A percentile compares a stretch with the other conserved stretches of the same genome.
Conservation (phyloP, 2,329 filamentous ascomycete genomes). For the Parafenestella ontariensis region DNA sequence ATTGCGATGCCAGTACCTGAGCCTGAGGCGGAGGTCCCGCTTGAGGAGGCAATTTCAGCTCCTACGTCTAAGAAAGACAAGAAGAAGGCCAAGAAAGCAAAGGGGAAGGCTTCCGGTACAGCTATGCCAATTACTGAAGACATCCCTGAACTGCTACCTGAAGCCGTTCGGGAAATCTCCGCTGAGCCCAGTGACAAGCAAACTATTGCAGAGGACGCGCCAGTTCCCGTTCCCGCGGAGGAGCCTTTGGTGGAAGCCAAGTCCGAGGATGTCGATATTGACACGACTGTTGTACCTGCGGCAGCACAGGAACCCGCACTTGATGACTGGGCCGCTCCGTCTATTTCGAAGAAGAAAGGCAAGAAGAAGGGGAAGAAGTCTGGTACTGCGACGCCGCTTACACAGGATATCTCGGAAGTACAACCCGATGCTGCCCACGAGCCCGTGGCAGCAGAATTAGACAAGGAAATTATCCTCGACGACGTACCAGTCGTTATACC, state of each 20-base stretch:
- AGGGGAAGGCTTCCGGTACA: slow-evolving; percentile 24
- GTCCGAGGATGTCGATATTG: background rate
- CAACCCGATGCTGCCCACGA: slow-evolving; percentile 1
- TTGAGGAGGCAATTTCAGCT: slow-evolving; percentile 5
- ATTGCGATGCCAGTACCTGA: background rate
- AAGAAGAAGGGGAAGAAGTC: slow-evolving; percentile 31
- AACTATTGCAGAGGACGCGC: background rate
- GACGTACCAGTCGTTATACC: background rate
- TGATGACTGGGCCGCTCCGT: slow-evolving; percentile 2
- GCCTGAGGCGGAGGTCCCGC: slow-evolving; percentile 1
- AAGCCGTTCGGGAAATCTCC: background rate
- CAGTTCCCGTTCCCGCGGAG: background rate
- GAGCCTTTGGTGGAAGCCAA: slow-evolving; percentile 6
- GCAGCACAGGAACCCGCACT: slow-evolving; percentile 1
- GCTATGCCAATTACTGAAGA: slow-evolving; percentile 18
- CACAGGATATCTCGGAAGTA: slow-evolving; percentile 3
- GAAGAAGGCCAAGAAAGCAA: slow-evolving; percentile 41
- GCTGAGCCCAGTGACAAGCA: background rate
- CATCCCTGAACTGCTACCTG: background rate
- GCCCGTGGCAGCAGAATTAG: background rate
- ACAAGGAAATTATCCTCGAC: background rate
- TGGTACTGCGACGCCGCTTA: slow-evolving; percentile 9
- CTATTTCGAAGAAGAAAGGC: slow-evolving; percentile 20
- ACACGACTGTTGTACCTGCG: slow-evolving; percentile 15
- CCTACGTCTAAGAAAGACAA: slow-evolving; percentile 33